A percentile compares a stretch with the other conserved stretches of the same genome.
Evolutionary conservation across 2,329 filamentous ascomycete species (phyloP).

Genomic region (Aspergillus versicolor): DNA sequence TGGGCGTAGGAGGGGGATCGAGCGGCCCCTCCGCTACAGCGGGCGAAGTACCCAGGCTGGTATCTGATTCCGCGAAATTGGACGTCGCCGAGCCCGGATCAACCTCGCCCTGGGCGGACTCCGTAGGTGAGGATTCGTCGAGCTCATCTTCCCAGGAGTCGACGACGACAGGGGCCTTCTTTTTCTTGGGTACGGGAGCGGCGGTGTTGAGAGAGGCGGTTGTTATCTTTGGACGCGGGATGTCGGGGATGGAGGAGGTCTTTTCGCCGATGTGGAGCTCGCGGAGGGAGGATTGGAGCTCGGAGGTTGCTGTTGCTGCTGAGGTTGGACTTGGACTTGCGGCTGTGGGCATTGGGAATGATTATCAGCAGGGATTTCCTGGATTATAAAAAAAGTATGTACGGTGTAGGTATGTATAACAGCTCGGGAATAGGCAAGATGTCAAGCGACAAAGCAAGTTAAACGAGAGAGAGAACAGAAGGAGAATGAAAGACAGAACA

Average conservation of each 20-base stretch:
- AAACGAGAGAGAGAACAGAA: not conserved
- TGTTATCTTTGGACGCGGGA: conserved; percentile 22
- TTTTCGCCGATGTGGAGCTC: conserved; percentile 31
- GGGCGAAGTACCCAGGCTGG: conserved; percentile 1
- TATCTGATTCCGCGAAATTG: not conserved
- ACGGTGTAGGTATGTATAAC: not conserved
- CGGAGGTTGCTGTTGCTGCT: conserved; percentile 18
- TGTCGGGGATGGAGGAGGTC: conserved; percentile 25
- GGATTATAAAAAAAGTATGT: not conserved
- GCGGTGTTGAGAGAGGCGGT: conserved; percentile 3
- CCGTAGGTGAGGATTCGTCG: conserved; percentile 41
- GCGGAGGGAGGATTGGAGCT: conserved; percentile 34
- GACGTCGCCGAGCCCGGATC: not conserved
- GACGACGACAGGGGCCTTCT: conserved; percentile 52
- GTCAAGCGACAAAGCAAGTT: not conserved
- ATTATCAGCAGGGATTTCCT: conserved; percentile 9
- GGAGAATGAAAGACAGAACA: not conserved
- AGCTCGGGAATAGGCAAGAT: not conserved
- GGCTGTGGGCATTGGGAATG: conserved; percentile 19
- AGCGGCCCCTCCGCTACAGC: conserved; percentile 28
- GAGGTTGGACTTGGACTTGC: conserved; percentile 14
- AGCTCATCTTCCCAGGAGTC: conserved; percentile 80
- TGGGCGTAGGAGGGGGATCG: conserved; percentile 68
- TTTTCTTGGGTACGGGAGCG: conserved; percentile 21
- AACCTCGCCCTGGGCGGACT: conserved; percentile 23